A percentile compares a stretch with the other conserved stretches of the same genome.
These are phyloP conservation scores for Pterulicium gracile DNA, from an alignment of 1,284 basidiomycete genomes.

Conservation along the genomic window DNA sequence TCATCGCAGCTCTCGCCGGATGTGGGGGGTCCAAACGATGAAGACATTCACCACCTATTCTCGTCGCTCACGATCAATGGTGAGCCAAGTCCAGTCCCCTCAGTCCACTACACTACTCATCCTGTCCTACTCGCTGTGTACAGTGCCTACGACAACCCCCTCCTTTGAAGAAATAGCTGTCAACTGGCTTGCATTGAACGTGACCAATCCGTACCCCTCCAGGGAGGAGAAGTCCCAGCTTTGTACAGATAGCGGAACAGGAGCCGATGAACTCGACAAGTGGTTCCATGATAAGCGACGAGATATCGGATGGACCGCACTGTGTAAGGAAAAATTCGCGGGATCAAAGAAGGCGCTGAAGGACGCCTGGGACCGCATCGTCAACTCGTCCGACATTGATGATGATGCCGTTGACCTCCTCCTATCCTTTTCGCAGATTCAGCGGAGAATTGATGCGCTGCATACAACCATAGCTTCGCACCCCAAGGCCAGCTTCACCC, in stretches of 20 bases:
- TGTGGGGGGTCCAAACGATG: no score
- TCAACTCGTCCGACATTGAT: no score
- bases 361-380: conserved; percentile 28
- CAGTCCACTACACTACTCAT: no score
- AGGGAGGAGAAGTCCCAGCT: conserved; percentile 19
- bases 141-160: no score
- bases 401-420: no score
- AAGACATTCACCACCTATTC: background rate
- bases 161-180: conserved; percentile 24
- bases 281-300: conserved; percentile 41
- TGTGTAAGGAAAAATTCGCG: conserved; percentile 26
- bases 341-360: conserved; percentile 27
- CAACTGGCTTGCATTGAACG: conserved; percentile 33
- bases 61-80: background rate
- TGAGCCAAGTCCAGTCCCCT: conserved; percentile 4
- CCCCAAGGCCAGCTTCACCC: no score
- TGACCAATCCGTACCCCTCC: conserved; percentile 41
- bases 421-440: no score
- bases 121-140: no score
- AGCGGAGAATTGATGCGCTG: no score
- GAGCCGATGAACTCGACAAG: conserved; percentile 24
- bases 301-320: conserved; percentile 40
- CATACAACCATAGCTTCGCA: no score
- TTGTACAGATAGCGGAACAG: conserved; percentile 12
- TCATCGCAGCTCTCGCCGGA: background rate